Conservation (phyloP, 2,329 filamentous ascomycete genomes). For the Didymella segeticola region DNA sequence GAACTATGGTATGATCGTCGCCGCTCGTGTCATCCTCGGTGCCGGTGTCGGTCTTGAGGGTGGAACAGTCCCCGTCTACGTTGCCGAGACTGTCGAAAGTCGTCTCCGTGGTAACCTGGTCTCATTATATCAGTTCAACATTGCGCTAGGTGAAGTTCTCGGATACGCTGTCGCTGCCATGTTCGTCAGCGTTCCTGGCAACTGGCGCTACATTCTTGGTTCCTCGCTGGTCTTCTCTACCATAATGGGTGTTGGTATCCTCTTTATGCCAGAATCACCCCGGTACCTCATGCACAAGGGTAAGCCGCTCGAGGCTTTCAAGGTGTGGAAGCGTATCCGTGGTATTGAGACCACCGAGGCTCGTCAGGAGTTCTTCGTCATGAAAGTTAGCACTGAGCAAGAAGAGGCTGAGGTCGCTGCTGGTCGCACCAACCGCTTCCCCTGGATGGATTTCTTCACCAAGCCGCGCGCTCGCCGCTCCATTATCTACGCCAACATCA, state of each 20-base stretch:
- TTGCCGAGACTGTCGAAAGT: conserved; percentile 74
- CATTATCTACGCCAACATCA: conserved; percentile 70
- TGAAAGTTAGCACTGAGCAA: conserved; percentile 69
- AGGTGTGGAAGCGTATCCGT: conserved; percentile 76
- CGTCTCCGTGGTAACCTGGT: conserved; percentile 74
- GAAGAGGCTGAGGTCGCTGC: conserved; percentile 59
- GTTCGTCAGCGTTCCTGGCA: conserved; percentile 71
- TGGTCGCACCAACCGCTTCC: conserved; percentile 63
- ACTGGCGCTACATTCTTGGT: conserved; percentile 77
- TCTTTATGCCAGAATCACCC: conserved; percentile 74
- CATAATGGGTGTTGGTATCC: conserved; percentile 68
- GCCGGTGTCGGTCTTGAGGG: conserved; percentile 75
- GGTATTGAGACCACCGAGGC: conserved; percentile 64
- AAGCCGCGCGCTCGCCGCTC: conserved; percentile 66
- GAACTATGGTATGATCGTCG: conserved; percentile 74
- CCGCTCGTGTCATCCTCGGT: conserved; percentile 72
- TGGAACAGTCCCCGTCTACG: conserved; percentile 76
- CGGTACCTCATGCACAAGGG: conserved; percentile 75
- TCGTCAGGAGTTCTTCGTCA: conserved; percentile 74
- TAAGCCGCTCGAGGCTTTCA: conserved; percentile 64
- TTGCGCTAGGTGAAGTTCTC: conserved; percentile 75
- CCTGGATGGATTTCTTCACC: conserved; percentile 78
- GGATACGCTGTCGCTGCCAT: conserved; percentile 77
- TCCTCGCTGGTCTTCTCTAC: conserved; percentile 74
- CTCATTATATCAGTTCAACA: conserved; percentile 77